Percentiles rank a stretch among this genome's conserved stretches.
These are phyloP conservation scores for Lipomyces starkeyi DNA, from an alignment of 805 yeast species.

Conservation along the genomic window DNA sequence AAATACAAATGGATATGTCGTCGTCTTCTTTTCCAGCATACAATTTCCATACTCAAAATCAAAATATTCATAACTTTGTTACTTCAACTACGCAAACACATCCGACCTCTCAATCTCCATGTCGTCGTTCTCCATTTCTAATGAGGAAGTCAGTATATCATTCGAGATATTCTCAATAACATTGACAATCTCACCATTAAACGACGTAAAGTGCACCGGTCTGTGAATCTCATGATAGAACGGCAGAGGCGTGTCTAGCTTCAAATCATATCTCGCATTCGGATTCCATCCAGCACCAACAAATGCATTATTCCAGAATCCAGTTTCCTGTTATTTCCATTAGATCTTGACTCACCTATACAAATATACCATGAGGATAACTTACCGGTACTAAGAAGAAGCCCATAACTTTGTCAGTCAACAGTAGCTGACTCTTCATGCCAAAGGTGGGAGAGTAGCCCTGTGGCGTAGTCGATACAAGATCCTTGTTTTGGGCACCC, in stretches of 20 bases:
- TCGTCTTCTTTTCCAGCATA: neutral
- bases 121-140: slow-evolving; percentile 34
- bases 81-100: slow-evolving; percentile 34
- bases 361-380: neutral
- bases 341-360: neutral
- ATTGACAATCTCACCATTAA: slow-evolving; percentile 52
- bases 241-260: slow-evolving; percentile 77
- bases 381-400: slow-evolving; percentile 76
- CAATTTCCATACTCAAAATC: neutral
- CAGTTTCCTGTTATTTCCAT: slow-evolving; percentile 53
- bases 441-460: slow-evolving; percentile 72
- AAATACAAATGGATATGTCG: neutral
- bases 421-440: slow-evolving; percentile 65
- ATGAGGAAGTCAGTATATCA: neutral
- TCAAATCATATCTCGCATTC: slow-evolving; percentile 63
- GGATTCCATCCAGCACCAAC: slow-evolving; percentile 83
- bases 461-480: slow-evolving; percentile 60
- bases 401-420: slow-evolving; percentile 80
- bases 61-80: neutral
- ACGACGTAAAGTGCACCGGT: slow-evolving; percentile 81
- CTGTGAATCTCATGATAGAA: slow-evolving; percentile 88
- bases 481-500: slow-evolving; percentile 71
- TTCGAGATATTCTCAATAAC: neutral
- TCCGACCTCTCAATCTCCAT: slow-evolving; percentile 38
- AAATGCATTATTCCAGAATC: slow-evolving; percentile 90